Evolutionary conservation across 2,329 filamentous ascomycete species (phyloP), one percentile per base, ranked within the genome.

Genomic region (Pseudogymnoascus sp.): DNA sequence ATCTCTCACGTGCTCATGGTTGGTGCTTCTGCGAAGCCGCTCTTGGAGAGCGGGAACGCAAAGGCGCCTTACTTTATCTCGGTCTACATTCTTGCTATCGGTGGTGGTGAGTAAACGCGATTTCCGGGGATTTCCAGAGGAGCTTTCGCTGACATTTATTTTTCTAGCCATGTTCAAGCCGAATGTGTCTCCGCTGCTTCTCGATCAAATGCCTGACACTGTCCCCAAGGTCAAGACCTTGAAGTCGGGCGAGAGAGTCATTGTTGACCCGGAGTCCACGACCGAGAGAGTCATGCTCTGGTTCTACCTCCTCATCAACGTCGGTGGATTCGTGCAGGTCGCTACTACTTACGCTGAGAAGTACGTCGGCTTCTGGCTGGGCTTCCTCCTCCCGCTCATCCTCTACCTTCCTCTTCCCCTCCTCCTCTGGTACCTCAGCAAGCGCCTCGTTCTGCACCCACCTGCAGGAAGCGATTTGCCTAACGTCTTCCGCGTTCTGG

Each of bases 291-390:
- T 68, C 3, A 67, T 71, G 55, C 62, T 72, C 3, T 67, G 64
- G 73, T 91, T 90, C 72, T 91, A 90, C 74, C 77, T 88, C 62
- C 81, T 86, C 68, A 86, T 90, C 76, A 90, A 90, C 70, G 70
- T 88, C 12, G 88, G 88, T 42, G 83, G 84, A 22, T 68, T 71
- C 64, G 71, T 79, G 52, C 45, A 52, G 25, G 64, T 78, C 14
- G 72, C 75, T 7, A 75, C 75, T 4, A 70, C 73, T 0, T 80
- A 79, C 25, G 65, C 73, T 0, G 78, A 76, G 58, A 78, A 77
- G 65, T 79, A 65, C 75, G 80, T 69, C 77, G 80, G 78, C 75
- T 81, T 77, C 68, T 82, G 69, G 78, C 76, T 64, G 76, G 76
- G 74, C 66, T 79, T 67, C 70, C 78, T 59, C 74, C 75, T 60